Conservation (phyloP, 148 eudicot species). For the Nyssa sinensis region DNA sequence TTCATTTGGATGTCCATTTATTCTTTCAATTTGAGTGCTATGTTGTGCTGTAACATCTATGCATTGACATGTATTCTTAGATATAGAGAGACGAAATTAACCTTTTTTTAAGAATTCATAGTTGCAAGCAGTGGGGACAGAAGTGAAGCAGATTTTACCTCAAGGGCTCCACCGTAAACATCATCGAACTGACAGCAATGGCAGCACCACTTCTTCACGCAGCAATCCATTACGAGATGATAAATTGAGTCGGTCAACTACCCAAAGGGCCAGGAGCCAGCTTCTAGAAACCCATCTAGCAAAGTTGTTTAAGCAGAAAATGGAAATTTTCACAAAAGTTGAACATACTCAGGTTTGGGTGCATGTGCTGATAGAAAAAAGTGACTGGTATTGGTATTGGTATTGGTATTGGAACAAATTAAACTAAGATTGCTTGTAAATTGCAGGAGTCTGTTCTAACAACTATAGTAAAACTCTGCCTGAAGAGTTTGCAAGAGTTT, state of each 20-base stretch:
- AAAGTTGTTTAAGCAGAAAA: conserved; percentile 86
- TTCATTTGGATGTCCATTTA: background rate
- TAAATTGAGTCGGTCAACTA: conserved; percentile 53
- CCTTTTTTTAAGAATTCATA: conserved; percentile 14
- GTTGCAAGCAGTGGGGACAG: conserved; percentile 60
- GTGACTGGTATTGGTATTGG: background rate
- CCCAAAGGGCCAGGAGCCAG: conserved; percentile 90
- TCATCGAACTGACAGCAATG: conserved; percentile 83
- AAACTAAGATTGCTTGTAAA: conserved; percentile 11
- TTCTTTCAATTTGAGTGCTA: background rate
- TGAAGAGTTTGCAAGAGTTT: conserved; percentile 92
- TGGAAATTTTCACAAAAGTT: conserved; percentile 96
- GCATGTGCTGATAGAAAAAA: conserved; percentile 15
- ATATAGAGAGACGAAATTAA: no score
- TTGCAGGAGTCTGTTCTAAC: conserved; percentile 84
- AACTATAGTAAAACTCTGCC: conserved; percentile 75
- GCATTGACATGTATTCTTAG: background rate
- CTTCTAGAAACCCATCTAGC: conserved; percentile 95
- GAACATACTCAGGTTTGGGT: conserved; percentile 83
- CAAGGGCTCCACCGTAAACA: conserved; percentile 73
- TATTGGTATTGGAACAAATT: background rate
- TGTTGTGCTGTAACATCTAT: background rate
- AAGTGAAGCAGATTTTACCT: conserved; percentile 86
- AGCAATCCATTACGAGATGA: conserved; percentile 94
- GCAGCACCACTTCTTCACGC: conserved; percentile 87